Evolutionary conservation across 306 rosid genomes (phyloP).

Genomic region (Prunus mongolica): DNA sequence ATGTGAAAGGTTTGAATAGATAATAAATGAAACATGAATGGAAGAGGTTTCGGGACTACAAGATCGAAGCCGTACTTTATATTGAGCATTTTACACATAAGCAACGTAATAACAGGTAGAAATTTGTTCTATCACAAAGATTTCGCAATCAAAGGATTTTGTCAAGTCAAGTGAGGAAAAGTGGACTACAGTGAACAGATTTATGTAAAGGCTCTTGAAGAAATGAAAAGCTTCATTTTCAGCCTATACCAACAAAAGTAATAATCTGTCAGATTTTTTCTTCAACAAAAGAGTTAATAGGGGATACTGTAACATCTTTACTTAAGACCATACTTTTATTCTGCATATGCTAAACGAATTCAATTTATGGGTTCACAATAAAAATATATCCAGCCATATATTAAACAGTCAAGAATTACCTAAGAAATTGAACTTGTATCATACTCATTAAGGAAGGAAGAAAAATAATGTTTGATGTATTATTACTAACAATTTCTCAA

Average conservation of each 20-base stretch:
- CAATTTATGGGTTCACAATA: background rate
- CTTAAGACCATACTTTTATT: background rate
- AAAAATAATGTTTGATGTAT: constrained; percentile 8
- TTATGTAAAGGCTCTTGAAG: background rate
- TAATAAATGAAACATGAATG: background rate
- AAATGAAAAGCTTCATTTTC: constrained; percentile 1
- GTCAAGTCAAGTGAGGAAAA: background rate
- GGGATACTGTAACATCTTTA: background rate
- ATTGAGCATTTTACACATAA: background rate
- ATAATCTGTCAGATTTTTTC: background rate
- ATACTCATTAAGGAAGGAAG: background rate
- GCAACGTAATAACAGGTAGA: background rate
- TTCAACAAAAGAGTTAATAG: background rate
- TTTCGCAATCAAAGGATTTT: background rate
- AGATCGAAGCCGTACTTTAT: background rate
- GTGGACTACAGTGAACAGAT: background rate
- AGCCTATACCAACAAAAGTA: background rate
- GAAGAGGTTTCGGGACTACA: background rate
- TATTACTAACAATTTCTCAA: constrained; percentile 72
- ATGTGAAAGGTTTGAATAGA: background rate
- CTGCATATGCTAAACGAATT: background rate
- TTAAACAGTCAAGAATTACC: background rate
- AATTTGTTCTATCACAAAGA: background rate
- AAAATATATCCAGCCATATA: background rate
- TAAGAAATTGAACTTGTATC: background rate